phyloP scores from a whole-genome alignment of 1,284 basidiomycete species.

The Trichosporon faecale region DNA sequence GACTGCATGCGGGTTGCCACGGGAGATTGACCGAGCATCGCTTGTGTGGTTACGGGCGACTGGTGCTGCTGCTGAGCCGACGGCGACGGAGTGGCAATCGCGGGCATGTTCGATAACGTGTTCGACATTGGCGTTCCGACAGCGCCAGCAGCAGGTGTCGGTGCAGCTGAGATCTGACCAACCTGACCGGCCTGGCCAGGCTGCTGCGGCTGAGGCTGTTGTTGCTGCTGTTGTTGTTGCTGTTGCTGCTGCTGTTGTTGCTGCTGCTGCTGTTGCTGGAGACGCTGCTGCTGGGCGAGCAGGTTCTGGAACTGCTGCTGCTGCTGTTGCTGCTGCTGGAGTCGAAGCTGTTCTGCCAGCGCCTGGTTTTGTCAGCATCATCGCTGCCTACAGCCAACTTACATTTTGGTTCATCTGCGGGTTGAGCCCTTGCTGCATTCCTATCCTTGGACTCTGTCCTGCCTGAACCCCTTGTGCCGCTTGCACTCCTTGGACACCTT shows the following conservation, averaged over 20 bases:
- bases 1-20: slow-evolving; percentile 25
- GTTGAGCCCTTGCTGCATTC: slow-evolving; percentile 20
- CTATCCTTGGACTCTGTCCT: slow-evolving; percentile 18
- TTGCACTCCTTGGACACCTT: not conserved
- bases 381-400: not conserved
- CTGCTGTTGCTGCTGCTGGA: slow-evolving; percentile 21
- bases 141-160: slow-evolving; percentile 13
- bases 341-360: slow-evolving; percentile 14
- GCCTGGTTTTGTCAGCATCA: not conserved
- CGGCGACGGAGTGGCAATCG: slow-evolving; percentile 23
- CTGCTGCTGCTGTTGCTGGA: slow-evolving; percentile 15
- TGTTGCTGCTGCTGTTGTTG: slow-evolving; percentile 21
- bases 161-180: not conserved
- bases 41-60: slow-evolving; percentile 20
- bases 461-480: not conserved
- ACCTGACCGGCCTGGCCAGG: not conserved
- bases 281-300: slow-evolving; percentile 21
- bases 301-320: slow-evolving; percentile 24
- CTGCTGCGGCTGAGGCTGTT: slow-evolving; percentile 20
- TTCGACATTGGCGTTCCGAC: slow-evolving; percentile 20
- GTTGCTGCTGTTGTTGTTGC: slow-evolving; percentile 19
- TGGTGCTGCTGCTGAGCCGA: slow-evolving; percentile 20
- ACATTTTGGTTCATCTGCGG: slow-evolving; percentile 26
- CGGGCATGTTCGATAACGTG: slow-evolving; percentile 8
- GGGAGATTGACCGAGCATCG: slow-evolving; percentile 22